A percentile compares a stretch with the other conserved stretches of the same genome.
Conservation (phyloP, 805 yeast species). For the Zygotorulaspora sp. region DNA sequence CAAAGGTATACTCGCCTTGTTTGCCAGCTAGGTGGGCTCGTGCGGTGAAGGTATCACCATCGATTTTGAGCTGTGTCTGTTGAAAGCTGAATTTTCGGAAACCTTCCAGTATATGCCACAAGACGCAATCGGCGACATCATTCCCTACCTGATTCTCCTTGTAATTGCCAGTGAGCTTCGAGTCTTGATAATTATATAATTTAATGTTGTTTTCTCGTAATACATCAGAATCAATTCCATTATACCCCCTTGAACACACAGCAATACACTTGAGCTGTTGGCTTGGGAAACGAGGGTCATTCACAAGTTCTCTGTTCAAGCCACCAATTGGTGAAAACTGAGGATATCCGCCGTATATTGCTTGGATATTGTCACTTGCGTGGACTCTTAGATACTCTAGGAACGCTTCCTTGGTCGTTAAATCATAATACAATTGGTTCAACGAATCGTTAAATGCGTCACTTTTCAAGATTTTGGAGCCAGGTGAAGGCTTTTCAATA, state of each 20-base stretch:
- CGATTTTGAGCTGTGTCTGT: constrained; percentile 30
- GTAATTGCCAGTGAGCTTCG: constrained; percentile 10
- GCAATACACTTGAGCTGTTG: constrained; percentile 44
- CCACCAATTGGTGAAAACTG: constrained; percentile 53
- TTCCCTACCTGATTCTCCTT: constrained; percentile 45
- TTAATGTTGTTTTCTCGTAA: constrained; percentile 40
- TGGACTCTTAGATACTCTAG: constrained; percentile 15
- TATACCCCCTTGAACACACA: constrained; percentile 56
- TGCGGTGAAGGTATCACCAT: constrained; percentile 40
- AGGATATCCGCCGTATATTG: constrained; percentile 57
- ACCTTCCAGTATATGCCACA: constrained; percentile 51
- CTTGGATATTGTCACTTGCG: constrained; percentile 31
- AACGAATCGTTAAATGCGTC: constrained; percentile 14
- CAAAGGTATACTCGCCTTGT: constrained; percentile 35
- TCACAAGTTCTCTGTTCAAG: constrained; percentile 41
- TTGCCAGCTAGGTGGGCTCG: constrained; percentile 32
- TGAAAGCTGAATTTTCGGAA: constrained; percentile 48
- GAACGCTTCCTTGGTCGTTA: constrained; percentile 17
- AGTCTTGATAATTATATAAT: constrained; percentile 42
- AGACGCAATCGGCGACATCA: constrained; percentile 61
- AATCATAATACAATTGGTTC: constrained; percentile 12
- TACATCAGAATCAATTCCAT: constrained; percentile 43
- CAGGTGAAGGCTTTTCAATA: constrained; percentile 19
- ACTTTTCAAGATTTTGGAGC: constrained; percentile 14
- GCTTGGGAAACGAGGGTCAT: constrained; percentile 38